These are phyloP conservation scores for Venturiaceae sp. DNA, from an alignment of 2,329 filamentous ascomycete species.

Conservation along the genomic window DNA sequence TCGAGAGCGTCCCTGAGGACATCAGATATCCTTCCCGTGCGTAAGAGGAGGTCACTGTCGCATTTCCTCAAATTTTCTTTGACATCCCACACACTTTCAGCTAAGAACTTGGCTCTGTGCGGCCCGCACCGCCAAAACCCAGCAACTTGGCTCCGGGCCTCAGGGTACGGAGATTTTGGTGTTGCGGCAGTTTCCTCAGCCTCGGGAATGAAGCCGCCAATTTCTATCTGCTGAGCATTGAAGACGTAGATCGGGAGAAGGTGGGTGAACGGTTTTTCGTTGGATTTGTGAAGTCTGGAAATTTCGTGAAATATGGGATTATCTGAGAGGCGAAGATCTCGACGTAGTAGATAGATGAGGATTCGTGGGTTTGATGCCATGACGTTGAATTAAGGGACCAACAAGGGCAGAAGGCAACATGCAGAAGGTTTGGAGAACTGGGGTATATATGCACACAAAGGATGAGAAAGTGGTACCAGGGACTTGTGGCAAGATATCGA, in stretches of 20 bases:
- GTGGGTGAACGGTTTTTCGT: constrained; percentile 6
- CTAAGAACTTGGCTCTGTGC: constrained; percentile 61
- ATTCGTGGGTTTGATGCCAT: constrained; percentile 28
- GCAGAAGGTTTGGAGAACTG: not conserved
- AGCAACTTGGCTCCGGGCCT: constrained; percentile 55
- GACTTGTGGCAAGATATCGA: not conserved
- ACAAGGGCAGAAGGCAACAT: not conserved
- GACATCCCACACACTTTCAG: constrained; percentile 63
- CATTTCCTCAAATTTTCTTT: constrained; percentile 51
- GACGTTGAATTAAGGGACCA: not conserved
- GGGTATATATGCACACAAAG: not conserved
- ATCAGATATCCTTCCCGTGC: constrained; percentile 52
- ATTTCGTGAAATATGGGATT: constrained; percentile 61
- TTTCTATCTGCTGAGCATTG: constrained; percentile 52
- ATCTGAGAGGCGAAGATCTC: constrained; percentile 63
- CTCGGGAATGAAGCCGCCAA: constrained; percentile 60
- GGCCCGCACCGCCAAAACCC: constrained; percentile 66
- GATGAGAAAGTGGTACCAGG: not conserved
- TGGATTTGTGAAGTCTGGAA: constrained; percentile 16
- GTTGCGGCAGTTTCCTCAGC: constrained; percentile 14
- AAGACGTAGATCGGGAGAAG: constrained; percentile 12
- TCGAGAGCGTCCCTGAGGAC: constrained; percentile 50
- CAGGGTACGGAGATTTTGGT: constrained; percentile 53
- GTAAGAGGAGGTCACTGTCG: constrained; percentile 52
- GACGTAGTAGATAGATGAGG: constrained; percentile 61